Evolutionary conservation across 495 filamentous ascomycete genomes (phyloP).

Genomic region (Trichoderma asperelloides): DNA sequence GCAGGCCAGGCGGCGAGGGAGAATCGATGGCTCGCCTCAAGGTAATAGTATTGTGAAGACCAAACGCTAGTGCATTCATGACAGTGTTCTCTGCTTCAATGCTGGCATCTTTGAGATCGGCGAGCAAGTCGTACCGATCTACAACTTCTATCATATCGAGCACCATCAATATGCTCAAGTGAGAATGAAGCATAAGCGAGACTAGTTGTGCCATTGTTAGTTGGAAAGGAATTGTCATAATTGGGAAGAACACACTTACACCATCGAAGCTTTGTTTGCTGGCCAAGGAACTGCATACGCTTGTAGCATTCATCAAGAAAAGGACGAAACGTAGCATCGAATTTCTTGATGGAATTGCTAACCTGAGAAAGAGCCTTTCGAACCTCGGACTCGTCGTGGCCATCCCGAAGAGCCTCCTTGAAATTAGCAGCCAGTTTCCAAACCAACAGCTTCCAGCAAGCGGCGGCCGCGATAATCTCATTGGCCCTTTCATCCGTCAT

Average conservation of each 20-base stretch:
- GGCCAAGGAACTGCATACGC: conserved; percentile 5
- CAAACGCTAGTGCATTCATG: conserved; percentile 5
- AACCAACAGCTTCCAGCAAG: conserved; percentile 1
- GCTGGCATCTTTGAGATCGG: background rate
- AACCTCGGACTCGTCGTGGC: conserved; percentile 2
- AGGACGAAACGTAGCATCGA: background rate
- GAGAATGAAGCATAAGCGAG: conserved; percentile 5
- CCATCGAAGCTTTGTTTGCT: conserved; percentile 5
- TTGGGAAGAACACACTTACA: background rate
- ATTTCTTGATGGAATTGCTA: background rate
- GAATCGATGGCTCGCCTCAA: background rate
- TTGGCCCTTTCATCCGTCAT: conserved; percentile 5
- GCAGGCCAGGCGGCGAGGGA: background rate
- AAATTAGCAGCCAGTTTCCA: conserved; percentile 6
- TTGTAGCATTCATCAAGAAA: conserved; percentile 1
- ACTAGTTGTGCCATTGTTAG: background rate
- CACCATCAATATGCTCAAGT: conserved; percentile 6
- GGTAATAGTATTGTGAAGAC: background rate
- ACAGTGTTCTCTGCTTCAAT: conserved; percentile 8
- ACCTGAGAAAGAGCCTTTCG: background rate
- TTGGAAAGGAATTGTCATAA: background rate
- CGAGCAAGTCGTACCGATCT: conserved; percentile 4
- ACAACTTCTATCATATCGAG: background rate
- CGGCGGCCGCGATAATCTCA: background rate
- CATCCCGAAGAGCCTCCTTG: conserved; percentile 8